Conservation (phyloP, 1,284 basidiomycete genomes). For the Ganoderma sinense region DNA sequence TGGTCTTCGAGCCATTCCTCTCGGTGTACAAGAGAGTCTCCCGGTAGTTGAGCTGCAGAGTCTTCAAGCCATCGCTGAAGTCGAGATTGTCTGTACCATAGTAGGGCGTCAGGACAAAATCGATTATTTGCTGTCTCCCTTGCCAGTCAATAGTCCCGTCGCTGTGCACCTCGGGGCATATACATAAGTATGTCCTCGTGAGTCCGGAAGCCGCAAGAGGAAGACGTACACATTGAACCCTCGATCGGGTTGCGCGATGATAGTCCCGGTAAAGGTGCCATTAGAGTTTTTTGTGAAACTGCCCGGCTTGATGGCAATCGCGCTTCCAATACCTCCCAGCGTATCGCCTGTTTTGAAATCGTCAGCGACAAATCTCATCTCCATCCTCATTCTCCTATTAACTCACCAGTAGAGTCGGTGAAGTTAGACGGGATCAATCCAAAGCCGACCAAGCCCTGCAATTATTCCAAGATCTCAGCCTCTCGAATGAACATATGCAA, state of each 20-base stretch:
- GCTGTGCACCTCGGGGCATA: slow-evolving; percentile 40
- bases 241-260: slow-evolving; percentile 56
- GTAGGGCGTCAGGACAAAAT: slow-evolving; percentile 67
- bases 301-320: slow-evolving; percentile 42
- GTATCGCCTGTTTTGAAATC: slow-evolving; percentile 40
- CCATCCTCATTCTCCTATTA: too few relatives aligned
- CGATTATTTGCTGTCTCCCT: slow-evolving; percentile 62
- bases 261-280: slow-evolving; percentile 49
- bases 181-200: background rate
- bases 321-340: slow-evolving; percentile 47
- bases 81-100: slow-evolving; percentile 53
- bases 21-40: slow-evolving; percentile 66
- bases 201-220: too few relatives aligned
- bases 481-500: background rate
- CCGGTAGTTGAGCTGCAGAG: slow-evolving; percentile 60
- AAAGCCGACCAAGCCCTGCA: slow-evolving; percentile 46
- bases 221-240: slow-evolving; percentile 50
- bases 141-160: slow-evolving; percentile 66
- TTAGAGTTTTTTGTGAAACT: slow-evolving; percentile 37
- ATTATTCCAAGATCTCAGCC: slow-evolving; percentile 4
- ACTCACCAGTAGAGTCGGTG: slow-evolving; percentile 44
- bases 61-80: slow-evolving; percentile 60
- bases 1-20: slow-evolving; percentile 56
- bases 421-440: slow-evolving; percentile 47
- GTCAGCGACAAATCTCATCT: background rate